Evolutionary conservation across 257 asterid genomes (phyloP), one percentile per base, ranked within the genome.

Genomic region (Lavandula angustifolia): DNA sequence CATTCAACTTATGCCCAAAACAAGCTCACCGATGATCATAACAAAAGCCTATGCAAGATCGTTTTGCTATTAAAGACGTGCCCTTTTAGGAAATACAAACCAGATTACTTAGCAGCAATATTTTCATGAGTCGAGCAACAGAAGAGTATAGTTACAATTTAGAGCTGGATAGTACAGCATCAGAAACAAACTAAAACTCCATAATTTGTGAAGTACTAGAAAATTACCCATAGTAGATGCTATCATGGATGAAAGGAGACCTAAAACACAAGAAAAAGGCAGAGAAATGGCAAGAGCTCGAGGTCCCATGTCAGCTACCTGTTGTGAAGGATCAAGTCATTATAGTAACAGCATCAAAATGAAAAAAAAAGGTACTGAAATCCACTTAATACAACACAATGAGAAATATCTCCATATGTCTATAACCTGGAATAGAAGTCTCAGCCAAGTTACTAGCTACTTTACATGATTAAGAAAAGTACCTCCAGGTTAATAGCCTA

Each of bases 261-360:
- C 97, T 67, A 92, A 82, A 66, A 74, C 96, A 77, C 90, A 85
- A 27, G 98, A 84, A 71, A 92, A 89, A 57, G 98, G 98, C 75
- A 92, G 78, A n/a, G 98, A 85, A 66, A 92, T 78, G 53, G 97
- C 94, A 53, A 92, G 98, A 58, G 98, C 98, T 68, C 95, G 86
- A 74, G 94, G 80, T 31, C 94, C 95, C 87, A 87, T 76, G 74
- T 85, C 94, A 13, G 94, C 59, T 32, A 92, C 94, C 99, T 92
- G 87, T 72, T 33, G 62, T 38, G n/a, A 47, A 56, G 22, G 49
- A 22, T 22, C 27, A 22, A 70, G 73, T 38, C 34, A 44, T 33
- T 48, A 37, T 48, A 42, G 42, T 40, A 40, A 42, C 41, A 12
- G 27, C 27, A 22, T 22, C 27, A 22, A 22, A 54, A 40, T 42